phyloP scores from a whole-genome alignment of 2,329 filamentous ascomycete species.

The Bipolaris victoriae region DNA sequence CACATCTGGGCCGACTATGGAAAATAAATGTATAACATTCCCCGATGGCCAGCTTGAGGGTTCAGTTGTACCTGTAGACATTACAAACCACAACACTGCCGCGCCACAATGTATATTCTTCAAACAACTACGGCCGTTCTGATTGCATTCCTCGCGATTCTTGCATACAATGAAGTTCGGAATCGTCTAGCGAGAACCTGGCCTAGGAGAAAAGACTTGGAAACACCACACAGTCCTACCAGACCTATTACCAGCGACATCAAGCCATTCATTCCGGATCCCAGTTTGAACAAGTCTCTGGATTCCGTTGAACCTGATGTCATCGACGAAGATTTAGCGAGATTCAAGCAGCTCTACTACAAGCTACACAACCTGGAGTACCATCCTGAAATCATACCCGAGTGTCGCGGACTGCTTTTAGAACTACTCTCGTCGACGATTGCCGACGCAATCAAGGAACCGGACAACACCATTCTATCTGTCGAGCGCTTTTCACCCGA shows the following conservation, averaged over 20 bases:
- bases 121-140: constrained; percentile 30
- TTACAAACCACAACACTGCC: background rate
- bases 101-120: constrained; percentile 25
- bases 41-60: background rate
- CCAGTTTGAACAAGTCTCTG: background rate
- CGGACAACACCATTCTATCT: constrained; percentile 38
- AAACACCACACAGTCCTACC: constrained; percentile 19
- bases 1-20: background rate
- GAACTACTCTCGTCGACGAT: constrained; percentile 47
- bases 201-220: constrained; percentile 25
- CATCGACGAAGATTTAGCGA: constrained; percentile 12
- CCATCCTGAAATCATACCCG: constrained; percentile 44
- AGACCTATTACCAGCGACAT: constrained; percentile 2
- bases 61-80: background rate
- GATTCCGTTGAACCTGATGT: background rate
- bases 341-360: constrained; percentile 48
- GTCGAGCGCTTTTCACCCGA: constrained; percentile 40
- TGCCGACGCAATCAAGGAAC: constrained; percentile 20
- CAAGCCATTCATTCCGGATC: background rate
- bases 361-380: constrained; percentile 53
- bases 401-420: constrained; percentile 44
- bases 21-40: background rate
- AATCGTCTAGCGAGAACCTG: constrained; percentile 23
- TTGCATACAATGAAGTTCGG: constrained; percentile 25
- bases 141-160: constrained; percentile 26